These are phyloP conservation scores for Termitomyces sp. DNA, from an alignment of 768 basidiomycete species.

Conservation along the genomic window DNA sequence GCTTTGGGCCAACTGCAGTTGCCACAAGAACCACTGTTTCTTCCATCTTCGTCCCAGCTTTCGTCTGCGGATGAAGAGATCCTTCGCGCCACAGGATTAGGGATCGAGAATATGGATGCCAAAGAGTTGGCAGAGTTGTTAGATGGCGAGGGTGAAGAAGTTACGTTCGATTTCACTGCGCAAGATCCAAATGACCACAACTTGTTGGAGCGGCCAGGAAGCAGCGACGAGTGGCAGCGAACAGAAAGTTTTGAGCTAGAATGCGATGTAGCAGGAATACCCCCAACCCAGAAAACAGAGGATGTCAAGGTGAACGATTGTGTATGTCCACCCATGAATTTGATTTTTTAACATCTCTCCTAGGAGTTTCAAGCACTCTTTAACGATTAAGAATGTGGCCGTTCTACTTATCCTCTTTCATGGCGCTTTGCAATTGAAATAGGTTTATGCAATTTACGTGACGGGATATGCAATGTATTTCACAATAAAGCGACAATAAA, in stretches of 20 bases:
- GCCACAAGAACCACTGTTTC: slow-evolving; percentile 37
- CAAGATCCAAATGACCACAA: slow-evolving; percentile 16
- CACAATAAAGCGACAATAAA: neutral
- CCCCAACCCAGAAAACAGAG: slow-evolving; percentile 34
- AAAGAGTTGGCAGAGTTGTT: slow-evolving; percentile 59
- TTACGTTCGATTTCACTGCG: slow-evolving; percentile 31
- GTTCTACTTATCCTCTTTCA: neutral
- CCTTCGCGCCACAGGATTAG: slow-evolving; percentile 58
- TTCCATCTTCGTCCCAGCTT: slow-evolving; percentile 50
- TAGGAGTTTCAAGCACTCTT: slow-evolving; percentile 48
- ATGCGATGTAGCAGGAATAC: slow-evolving; percentile 30
- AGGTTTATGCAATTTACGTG: neutral
- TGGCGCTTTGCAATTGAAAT: neutral
- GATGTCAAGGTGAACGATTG: slow-evolving; percentile 25
- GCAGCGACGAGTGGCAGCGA: slow-evolving; percentile 16
- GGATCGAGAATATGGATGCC: slow-evolving; percentile 59
- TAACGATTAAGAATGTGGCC: slow-evolving; percentile 31
- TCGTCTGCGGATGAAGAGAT: slow-evolving; percentile 49
- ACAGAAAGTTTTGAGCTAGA: slow-evolving; percentile 30
- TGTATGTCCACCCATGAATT: neutral
- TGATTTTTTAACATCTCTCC: neutral
- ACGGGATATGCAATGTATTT: neutral
- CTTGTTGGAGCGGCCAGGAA: slow-evolving; percentile 8
- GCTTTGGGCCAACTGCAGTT: neutral
- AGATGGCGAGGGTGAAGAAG: slow-evolving; percentile 57